Evolutionary conservation across 176 grass and related monocot species (phyloP).

Genomic region (Coix lacrymajobi): DNA sequence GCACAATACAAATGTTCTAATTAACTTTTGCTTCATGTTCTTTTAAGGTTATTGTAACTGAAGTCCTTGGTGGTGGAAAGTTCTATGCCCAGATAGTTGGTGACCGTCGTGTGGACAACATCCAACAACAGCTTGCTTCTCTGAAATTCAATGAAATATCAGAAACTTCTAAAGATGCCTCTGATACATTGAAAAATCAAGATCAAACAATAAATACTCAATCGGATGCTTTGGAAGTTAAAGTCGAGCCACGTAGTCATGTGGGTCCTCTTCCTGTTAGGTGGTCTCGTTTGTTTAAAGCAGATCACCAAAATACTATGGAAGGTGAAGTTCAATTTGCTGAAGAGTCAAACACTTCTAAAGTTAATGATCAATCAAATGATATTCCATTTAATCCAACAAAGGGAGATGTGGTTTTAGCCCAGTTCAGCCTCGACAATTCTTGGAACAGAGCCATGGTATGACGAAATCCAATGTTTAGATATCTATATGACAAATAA

Average conservation of each 20-base stretch:
- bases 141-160: constrained; percentile 32
- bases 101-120: constrained; percentile 29
- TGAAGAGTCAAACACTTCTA: not conserved
- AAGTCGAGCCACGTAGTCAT: not conserved
- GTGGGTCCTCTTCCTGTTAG: not conserved
- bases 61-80: constrained; percentile 59
- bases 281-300: not conserved
- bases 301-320: not conserved
- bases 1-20: not conserved
- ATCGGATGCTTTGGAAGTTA: not conserved
- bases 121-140: constrained; percentile 50
- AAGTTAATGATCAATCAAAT: constrained; percentile 32
- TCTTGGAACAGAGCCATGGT: constrained; percentile 90
- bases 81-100: constrained; percentile 58
- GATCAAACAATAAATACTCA: not conserved
- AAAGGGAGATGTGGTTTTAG: constrained; percentile 65
- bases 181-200: not conserved
- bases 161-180: not conserved
- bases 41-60: constrained; percentile 47
- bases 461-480: not conserved
- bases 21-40: not conserved
- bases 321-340: not conserved
- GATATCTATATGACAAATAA: not conserved
- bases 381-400: constrained; percentile 52
- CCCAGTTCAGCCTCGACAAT: constrained; percentile 49